Evolutionary conservation across 1,284 basidiomycete species (phyloP), one percentile per base, ranked within the genome.

Genomic region (Amylostereum areolatum): DNA sequence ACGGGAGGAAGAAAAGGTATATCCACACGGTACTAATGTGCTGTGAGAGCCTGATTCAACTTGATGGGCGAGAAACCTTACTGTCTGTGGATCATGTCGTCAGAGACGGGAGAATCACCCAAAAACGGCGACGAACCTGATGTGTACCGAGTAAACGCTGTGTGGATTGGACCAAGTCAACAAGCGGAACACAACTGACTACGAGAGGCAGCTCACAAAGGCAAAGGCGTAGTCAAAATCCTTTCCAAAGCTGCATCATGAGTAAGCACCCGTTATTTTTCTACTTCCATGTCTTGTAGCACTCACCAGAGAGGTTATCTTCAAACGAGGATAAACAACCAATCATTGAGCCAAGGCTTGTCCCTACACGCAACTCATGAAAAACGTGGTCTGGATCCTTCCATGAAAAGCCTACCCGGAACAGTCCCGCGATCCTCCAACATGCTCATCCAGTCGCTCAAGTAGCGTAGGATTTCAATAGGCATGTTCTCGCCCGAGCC

Each of bases 1-100:
- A 84, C 0, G 81, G 82, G 1, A 85, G 67, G 62, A 82, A 80
- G 64, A 85, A 81, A 2, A 84, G 71, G 61, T 84, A 85, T 12
- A 83, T 62, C 81, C 80, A 84, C 29, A 84, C 78, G 36, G 80
- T 83, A 60, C 80, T 81, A 54, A 10, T 42, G 27, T 29, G 27
- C 24, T 36, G 29, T 39, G 5, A 33, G 34, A 34, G 49, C 33
- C 31, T 27, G n/a, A 35, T 39, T 45, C 10, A 11, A 11, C 29
- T 27, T 34, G 24, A 29, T 35, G 12, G 8, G 41, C 30, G 29
- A 8, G 43, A 53, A 50, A 10, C 53, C 67, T 55, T 50, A 70
- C 67, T 69, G 68, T 55, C 67, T 64, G 37, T 40, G 29, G n/a
- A 41, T 44, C 39, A 24, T 4, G 32, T 8, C n/a, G 31, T 9